phyloP scores from a whole-genome alignment of 2,329 filamentous ascomycete species.

The Didymella pomorum region DNA sequence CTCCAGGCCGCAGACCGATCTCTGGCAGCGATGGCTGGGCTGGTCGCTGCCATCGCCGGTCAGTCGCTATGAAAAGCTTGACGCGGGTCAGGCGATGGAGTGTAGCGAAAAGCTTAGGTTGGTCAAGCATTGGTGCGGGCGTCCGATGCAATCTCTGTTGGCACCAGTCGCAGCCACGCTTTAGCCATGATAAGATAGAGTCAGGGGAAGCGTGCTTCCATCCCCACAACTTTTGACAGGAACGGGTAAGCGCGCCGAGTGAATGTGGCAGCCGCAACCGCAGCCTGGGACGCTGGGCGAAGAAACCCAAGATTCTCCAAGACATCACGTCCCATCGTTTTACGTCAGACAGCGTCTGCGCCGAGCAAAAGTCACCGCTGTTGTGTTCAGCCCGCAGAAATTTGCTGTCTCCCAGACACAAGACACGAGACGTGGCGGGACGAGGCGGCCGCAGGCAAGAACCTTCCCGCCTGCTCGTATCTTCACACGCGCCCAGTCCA shows the following conservation, averaged over 20 bases:
- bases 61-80: slow-evolving; percentile 15
- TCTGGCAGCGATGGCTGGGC: slow-evolving; percentile 2
- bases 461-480: slow-evolving; percentile 17
- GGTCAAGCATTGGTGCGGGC: slow-evolving; percentile 31
- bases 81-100: slow-evolving; percentile 4
- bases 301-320: slow-evolving; percentile 15
- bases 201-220: slow-evolving; percentile 13
- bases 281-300: slow-evolving; percentile 13
- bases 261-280: slow-evolving; percentile 16
- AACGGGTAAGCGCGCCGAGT: slow-evolving; percentile 26
- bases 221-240: slow-evolving; percentile 19
- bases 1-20: neutral
- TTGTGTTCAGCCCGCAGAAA: slow-evolving; percentile 6
- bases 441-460: slow-evolving; percentile 5
- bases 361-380: slow-evolving; percentile 11
- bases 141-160: neutral
- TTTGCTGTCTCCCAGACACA: slow-evolving; percentile 5
- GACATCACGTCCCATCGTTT: neutral
- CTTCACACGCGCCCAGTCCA: slow-evolving; percentile 17
- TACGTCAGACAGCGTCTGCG: slow-evolving; percentile 10
- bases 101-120: slow-evolving; percentile 31
- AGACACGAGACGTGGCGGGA: neutral
- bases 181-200: slow-evolving; percentile 19
- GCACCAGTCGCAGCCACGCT: slow-evolving; percentile 11
- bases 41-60: slow-evolving; percentile 1